Percentiles rank a stretch among this genome's conserved stretches.
These are phyloP conservation scores for Euphorbia tirucalli DNA, from an alignment of 345 rosid species.

Conservation along the genomic window DNA sequence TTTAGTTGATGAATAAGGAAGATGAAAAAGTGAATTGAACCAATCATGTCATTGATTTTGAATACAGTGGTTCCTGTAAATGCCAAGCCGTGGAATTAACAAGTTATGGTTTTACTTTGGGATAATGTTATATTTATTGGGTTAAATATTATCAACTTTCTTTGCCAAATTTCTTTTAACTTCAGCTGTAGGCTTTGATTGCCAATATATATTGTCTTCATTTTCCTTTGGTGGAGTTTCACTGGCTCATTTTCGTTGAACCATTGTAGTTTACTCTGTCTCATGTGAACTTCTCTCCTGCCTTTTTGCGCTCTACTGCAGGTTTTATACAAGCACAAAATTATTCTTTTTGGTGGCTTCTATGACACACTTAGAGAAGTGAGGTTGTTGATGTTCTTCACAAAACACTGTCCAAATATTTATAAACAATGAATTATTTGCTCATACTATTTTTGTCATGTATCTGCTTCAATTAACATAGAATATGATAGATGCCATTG, in stretches of 20 bases:
- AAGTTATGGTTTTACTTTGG: not conserved
- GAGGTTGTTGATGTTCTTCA: slow-evolving; percentile 58
- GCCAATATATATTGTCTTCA: not conserved
- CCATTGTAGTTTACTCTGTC: not conserved
- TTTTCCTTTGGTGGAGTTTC: not conserved
- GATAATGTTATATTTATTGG: not conserved
- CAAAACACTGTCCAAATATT: slow-evolving; percentile 6
- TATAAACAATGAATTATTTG: slow-evolving; percentile 3
- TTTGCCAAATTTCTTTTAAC: too few relatives aligned
- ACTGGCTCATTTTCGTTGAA: not conserved
- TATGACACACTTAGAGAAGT: slow-evolving; percentile 98
- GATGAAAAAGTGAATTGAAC: not conserved
- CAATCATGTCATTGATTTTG: not conserved
- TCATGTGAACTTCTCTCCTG: slow-evolving; percentile 9
- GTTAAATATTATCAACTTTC: too few relatives aligned
- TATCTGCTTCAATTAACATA: not conserved
- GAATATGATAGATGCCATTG: not conserved
- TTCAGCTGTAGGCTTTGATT: not conserved
- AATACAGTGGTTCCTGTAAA: not conserved
- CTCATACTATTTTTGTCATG: slow-evolving; percentile 1
- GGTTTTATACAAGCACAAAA: slow-evolving; percentile 94
- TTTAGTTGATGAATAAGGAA: not conserved
- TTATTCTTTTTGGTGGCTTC: slow-evolving; percentile 93
- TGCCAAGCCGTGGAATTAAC: not conserved
- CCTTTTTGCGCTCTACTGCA: slow-evolving; percentile 37